Evolutionary conservation across 2,329 filamentous ascomycete genomes (phyloP), one percentile per base, ranked within the genome.

Genomic region (Fusarium ambrosium): DNA sequence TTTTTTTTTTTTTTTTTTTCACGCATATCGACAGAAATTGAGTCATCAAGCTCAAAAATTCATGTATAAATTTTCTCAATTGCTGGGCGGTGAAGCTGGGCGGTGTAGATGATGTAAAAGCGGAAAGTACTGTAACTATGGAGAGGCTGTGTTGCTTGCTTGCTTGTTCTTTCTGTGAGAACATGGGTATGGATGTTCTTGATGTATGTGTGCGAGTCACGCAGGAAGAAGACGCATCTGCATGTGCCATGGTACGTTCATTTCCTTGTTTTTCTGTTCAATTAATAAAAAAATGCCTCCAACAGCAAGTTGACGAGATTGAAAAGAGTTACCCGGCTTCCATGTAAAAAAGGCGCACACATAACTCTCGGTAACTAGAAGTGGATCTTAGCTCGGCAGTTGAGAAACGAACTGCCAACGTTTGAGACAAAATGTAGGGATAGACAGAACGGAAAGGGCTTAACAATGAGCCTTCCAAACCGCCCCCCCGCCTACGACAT

Each of bases 381-480:
- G 70, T 74, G 71, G 71, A 72, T 48, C 68, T 60, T 60, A 37
- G 13, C 29, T 56, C 71, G 71, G 72, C 62, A 74, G 72, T 74
- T 74, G 64, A 39, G 16, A 43, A 41, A 41, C 10, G 48, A 61
- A 18, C 45, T 48, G 45, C 45, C 45, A 48, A 48, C 45, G 45
- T 48, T 48, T 45, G 41, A 45, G 41, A 45, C 41, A 45, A 24
- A 22, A 43, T 43, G 41, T 43, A 43, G 41, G 41, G 43, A 48
- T 48, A 48, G 22, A 48, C 22, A 48, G 36, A 48, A 20, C 7
- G n/a, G 20, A 16, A 45, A 22, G 20, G 20, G 20, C 41, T 45
- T 45, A 5, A 45, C 41, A 45, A 24, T 45, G 20, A 45, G 20
- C 18, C 37, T n/a, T n/a, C 37, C 18, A 29, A 29, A 29, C 37